These are phyloP conservation scores for Raffaelea deltoideospora DNA, from an alignment of 2,329 filamentous ascomycete species.

Conservation along the genomic window DNA sequence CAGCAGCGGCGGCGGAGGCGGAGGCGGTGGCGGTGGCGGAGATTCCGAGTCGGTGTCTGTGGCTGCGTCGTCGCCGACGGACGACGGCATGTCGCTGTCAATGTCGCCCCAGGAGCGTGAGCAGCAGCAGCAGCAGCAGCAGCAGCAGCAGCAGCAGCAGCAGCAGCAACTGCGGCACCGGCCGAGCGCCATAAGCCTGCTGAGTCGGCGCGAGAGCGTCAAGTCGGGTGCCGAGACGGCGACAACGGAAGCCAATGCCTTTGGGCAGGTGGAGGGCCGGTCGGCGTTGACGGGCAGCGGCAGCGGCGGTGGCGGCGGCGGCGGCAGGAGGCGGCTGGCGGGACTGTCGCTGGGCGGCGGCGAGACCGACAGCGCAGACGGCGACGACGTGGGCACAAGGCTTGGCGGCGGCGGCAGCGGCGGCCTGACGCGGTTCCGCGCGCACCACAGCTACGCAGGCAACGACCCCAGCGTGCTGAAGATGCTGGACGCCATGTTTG, in stretches of 20 bases:
- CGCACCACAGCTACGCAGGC: constrained; percentile 72
- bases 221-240: constrained; percentile 44
- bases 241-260: constrained; percentile 43
- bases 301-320: too few species aligned
- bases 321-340: too few species aligned
- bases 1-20: constrained; percentile 17
- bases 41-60: constrained; percentile 14
- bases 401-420: constrained; percentile 3
- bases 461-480: constrained; percentile 54
- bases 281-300: constrained; percentile 23
- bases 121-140: constrained; percentile 3
- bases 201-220: constrained; percentile 42
- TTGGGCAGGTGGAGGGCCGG: constrained; percentile 44
- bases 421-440: constrained; percentile 29
- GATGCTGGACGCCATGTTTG: constrained; percentile 74
- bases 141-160: constrained; percentile 4
- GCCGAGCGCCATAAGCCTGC: constrained; percentile 41
- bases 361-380: too few species aligned
- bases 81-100: constrained; percentile 14
- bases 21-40: constrained; percentile 13
- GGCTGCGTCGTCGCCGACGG: constrained; percentile 12
- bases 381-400: constrained; percentile 17
- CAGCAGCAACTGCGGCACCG: constrained; percentile 37
- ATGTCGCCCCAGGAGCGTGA: too few species aligned
- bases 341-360: too few species aligned